phyloP scores from a whole-genome alignment of 2,329 filamentous ascomycete species.

The Setomelanomma holmii region DNA sequence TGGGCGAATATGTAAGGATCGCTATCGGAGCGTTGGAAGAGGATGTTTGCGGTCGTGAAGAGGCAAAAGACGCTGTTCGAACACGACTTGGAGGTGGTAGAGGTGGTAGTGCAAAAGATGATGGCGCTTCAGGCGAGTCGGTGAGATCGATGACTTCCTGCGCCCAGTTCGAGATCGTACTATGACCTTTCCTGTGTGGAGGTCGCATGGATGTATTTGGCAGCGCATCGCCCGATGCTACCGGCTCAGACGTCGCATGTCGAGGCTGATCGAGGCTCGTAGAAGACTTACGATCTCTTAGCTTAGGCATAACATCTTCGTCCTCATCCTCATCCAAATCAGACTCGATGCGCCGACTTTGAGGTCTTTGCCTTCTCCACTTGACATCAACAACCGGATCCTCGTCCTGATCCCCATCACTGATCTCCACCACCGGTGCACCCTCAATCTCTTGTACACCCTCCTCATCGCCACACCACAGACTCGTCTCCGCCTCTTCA shows the following conservation, averaged over 20 bases:
- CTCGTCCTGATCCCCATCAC: constrained; percentile 32
- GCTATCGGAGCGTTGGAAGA: constrained; percentile 32
- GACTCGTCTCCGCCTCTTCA: constrained; percentile 37
- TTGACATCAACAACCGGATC: constrained; percentile 33
- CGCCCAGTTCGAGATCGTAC: constrained; percentile 38
- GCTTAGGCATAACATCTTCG: too few species aligned
- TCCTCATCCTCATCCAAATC: constrained; percentile 33
- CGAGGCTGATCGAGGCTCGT: too few species aligned
- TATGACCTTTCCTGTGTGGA: constrained; percentile 33
- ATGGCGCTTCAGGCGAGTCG: constrained; percentile 30
- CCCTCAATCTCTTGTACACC: constrained; percentile 7
- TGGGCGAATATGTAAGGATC: constrained; percentile 44
- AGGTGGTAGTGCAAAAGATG: constrained; percentile 17
- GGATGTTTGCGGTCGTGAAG: constrained; percentile 40
- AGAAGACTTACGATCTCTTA: too few species aligned
- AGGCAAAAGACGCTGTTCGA: constrained; percentile 33
- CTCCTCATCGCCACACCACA: constrained; percentile 40
- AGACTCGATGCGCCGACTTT: constrained; percentile 23
- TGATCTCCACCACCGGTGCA: constrained; percentile 10
- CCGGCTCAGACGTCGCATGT: too few species aligned
- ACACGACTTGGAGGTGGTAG: constrained; percentile 26
- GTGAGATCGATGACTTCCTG: constrained; percentile 45
- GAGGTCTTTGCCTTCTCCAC: constrained; percentile 21
- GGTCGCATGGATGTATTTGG: constrained; percentile 27
- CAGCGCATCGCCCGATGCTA: too few species aligned